Percentiles rank a stretch among this genome's conserved stretches.
These are phyloP conservation scores for Tetratostichococcus sp. DNA, from an alignment of 139 green algal genomes.

Conservation along the genomic window DNA sequence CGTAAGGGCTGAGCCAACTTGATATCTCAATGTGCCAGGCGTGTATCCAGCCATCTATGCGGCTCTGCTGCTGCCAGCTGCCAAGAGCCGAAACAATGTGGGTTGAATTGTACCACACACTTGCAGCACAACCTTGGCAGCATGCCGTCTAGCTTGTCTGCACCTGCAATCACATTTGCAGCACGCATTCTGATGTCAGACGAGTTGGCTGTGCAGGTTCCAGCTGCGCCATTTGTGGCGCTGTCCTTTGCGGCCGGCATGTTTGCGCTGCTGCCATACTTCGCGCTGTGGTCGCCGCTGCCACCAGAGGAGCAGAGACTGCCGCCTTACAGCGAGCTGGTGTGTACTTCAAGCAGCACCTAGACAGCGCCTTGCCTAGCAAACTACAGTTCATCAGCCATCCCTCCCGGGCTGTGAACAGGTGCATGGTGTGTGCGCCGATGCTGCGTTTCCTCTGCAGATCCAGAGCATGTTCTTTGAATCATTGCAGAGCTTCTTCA, in stretches of 20 bases:
- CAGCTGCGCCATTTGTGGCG: conserved; percentile 78
- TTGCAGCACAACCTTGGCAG: background rate
- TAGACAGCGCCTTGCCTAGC: too few relatives aligned
- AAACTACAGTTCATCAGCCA: too few relatives aligned
- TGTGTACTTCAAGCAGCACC: too few relatives aligned
- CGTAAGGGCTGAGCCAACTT: too few relatives aligned
- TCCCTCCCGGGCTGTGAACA: too few relatives aligned
- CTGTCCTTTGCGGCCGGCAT: conserved; percentile 63
- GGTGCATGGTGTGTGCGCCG: too few relatives aligned
- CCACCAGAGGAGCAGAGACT: conserved; percentile 26
- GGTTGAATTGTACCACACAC: too few relatives aligned
- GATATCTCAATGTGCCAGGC: conserved; percentile 22
- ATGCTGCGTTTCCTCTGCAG: too few relatives aligned
- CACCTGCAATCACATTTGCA: background rate
- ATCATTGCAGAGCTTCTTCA: background rate
- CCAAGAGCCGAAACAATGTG: conserved; percentile 65
- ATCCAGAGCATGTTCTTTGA: too few relatives aligned
- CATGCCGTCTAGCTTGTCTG: background rate
- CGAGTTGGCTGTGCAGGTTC: conserved; percentile 43
- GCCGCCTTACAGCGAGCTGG: conserved; percentile 51
- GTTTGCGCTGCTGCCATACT: conserved; percentile 82
- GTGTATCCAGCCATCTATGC: conserved; percentile 78
- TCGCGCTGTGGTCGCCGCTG: conserved; percentile 53
- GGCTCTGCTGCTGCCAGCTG: conserved; percentile 68
- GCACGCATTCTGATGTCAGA: background rate